Percentiles rank a stretch among this genome's conserved stretches.
Evolutionary conservation across 805 yeast species (phyloP).

Genomic region (Teunomyces panamensis): DNA sequence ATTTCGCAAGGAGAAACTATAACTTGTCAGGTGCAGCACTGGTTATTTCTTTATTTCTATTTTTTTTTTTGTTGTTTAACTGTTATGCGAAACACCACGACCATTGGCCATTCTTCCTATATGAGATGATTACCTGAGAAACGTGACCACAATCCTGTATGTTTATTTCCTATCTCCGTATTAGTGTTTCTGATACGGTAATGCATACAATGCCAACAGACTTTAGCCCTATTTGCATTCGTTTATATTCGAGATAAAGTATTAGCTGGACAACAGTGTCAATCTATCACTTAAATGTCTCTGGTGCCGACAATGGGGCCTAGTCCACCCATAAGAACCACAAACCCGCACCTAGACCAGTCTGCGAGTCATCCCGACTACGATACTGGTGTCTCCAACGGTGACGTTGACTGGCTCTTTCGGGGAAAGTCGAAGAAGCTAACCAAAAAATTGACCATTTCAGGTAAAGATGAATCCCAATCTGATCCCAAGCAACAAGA

Average conservation of each 20-base stretch:
- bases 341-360: background rate
- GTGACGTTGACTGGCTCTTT: slow-evolving; percentile 84
- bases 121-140: too few species aligned
- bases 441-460: slow-evolving; percentile 37
- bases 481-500: slow-evolving; percentile 2
- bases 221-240: background rate
- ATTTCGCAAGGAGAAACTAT: too few species aligned
- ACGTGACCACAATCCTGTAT: too few species aligned
- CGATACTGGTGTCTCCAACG: slow-evolving; percentile 59
- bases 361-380: slow-evolving; percentile 3
- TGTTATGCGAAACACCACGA: too few species aligned
- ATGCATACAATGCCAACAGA: background rate
- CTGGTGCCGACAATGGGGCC: background rate
- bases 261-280: background rate
- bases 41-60: too few species aligned
- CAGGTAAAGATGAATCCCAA: background rate
- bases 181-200: background rate
- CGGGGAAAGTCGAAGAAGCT: slow-evolving; percentile 68
- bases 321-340: background rate
- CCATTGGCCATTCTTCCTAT: too few species aligned
- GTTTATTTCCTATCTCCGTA: too few species aligned
- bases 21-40: too few species aligned
- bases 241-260: background rate
- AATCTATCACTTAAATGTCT: background rate
- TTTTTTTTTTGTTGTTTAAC: too few species aligned